phyloP scores from a whole-genome alignment of 1,139 yeast species.

The Yamadazyma songkhlaensis region DNA sequence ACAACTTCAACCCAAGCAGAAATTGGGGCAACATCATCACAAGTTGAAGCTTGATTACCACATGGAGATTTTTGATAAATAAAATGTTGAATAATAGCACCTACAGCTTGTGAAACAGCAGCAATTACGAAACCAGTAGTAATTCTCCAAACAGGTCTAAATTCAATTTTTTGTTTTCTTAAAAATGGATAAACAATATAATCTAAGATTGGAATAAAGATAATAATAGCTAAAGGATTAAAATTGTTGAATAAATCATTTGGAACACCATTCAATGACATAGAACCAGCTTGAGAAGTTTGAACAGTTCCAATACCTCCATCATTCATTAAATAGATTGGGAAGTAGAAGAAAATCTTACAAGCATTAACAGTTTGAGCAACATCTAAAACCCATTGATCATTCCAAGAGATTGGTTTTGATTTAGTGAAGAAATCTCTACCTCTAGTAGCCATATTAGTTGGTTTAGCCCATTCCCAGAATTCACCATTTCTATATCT shows the following conservation, averaged over 20 bases:
- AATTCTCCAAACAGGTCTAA: slow-evolving; percentile 37
- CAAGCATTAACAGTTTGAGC: slow-evolving; percentile 58
- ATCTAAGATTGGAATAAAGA: slow-evolving; percentile 64
- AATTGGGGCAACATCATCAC: slow-evolving; percentile 50
- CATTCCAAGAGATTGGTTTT: slow-evolving; percentile 43
- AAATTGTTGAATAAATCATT: slow-evolving; percentile 68
- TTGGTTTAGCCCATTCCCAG: slow-evolving; percentile 58
- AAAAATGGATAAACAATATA: slow-evolving; percentile 56
- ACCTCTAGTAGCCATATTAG: slow-evolving; percentile 45
- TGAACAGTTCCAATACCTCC: slow-evolving; percentile 64
- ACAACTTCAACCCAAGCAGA: slow-evolving; percentile 56
- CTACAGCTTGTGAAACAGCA: slow-evolving; percentile 39
- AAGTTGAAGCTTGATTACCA: slow-evolving; percentile 44
- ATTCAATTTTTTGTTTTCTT: slow-evolving; percentile 42
- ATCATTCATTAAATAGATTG: slow-evolving; percentile 62
- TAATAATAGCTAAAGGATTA: slow-evolving; percentile 64
- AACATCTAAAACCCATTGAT: slow-evolving; percentile 62
- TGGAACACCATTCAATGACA: slow-evolving; percentile 67
- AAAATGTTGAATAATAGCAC: slow-evolving; percentile 36
- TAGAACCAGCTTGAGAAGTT: slow-evolving; percentile 64
- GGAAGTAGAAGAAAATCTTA: slow-evolving; percentile 59
- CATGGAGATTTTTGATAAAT: slow-evolving; percentile 38
- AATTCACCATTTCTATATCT: slow-evolving; percentile 37
- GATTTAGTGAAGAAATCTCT: slow-evolving; percentile 24
- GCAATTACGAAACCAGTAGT: slow-evolving; percentile 34